Base-by-base conservation (phyloP, 2,329 filamentous ascomycete genomes). In the Fusarium nodosum region DNA sequence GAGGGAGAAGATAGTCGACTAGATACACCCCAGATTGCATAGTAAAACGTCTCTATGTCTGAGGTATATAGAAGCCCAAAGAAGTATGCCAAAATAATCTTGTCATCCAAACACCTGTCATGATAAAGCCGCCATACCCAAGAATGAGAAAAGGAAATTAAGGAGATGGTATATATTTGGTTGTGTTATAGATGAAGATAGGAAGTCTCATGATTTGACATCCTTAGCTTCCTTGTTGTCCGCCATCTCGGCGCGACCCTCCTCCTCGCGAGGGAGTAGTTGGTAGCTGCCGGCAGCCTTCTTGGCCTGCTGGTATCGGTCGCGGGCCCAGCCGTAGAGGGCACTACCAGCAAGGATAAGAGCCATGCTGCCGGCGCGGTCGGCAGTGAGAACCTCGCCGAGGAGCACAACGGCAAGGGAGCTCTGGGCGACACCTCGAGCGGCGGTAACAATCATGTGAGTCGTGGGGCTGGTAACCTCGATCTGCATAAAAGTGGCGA, bases 401-500 rank as follows among this genome's bases (percentile, higher is more conserved):
- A 74, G 72, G 24, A 74, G 61, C n/a, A 74, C 51, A 26, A 74
- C 72, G 20, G 72, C 72, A 24, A 74, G 64, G 8, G 72, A 74
- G 56, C 72, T 74, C 55, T 74, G 72, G 16, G 72, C 72, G 28
- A 74, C 72, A 48, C 72, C 72, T 50, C 72, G 70, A 20, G 72
- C 72, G 24, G 72, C 72, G 12, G 72, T 74, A 15, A 74, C 72
- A n/a, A 74, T 71, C 72, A 74, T 74, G 47, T 74, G 72, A 5
- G 72, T 74, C n/a, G 72, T 74, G 36, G 72, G 72, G 56, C 70
- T 73, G 30, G 72, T 74, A 24, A 74, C 72, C 51, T 74, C 72
- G 57, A 74, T 74, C 51, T 74, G 72, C 72, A 74, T 74, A 41
- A 74, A 74, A 6, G 72, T 74, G 11, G 72, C 72, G 56, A 74